Evolutionary conservation across 2,329 filamentous ascomycete species (phyloP), one percentile per base, ranked within the genome.

Genomic region (Cladosporium sp.): DNA sequence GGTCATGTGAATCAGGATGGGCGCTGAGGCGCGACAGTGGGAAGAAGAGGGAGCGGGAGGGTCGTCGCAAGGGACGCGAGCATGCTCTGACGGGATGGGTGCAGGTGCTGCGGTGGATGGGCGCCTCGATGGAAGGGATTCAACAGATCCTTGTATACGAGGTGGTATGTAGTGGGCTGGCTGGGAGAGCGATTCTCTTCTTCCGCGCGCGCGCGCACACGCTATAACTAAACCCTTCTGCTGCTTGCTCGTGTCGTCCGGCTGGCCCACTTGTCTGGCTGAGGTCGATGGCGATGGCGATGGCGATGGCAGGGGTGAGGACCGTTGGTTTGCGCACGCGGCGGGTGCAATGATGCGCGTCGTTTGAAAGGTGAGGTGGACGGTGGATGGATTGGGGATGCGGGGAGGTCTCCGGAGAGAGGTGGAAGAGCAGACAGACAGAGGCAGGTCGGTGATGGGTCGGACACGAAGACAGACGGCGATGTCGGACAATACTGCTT

Each of bases 1-100:
- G 66, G 71, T 77, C 78, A 80, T 80, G 69, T 75, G 51, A 77
- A 60, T 66, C 42, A 55, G 42, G 41, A 30, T 41, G 40, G 18
- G 58, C 57, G 54, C 55, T 51, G 51, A 32, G 49, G 58, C 58
- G 58, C 58, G 36, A 25, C 42, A 32, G 38, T 39, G 63, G 64
- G 67, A 61, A 60, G 51, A 49, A 54, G 55, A 58, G 59, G 58
- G 60, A 25, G 38, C 38, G 62, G 65, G 67, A 49, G 53, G 55
- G 57, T 58, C 57, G 60, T 57, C 61, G 61, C 53, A 50, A 54
- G 54, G 55, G 60, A 57, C 60, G 58, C 62, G 62, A 52, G 57
- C 63, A 67, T 66, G 69, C 68, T 71, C 71, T 63, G 69, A 69
- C 66, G 67, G 62, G 53, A 47, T 38, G 42, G 53, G 39, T 25